Percentiles rank a stretch among this genome's conserved stretches.
These are phyloP conservation scores for Colletotrichum sidae DNA, from an alignment of 2,329 filamentous ascomycete species.

Conservation along the genomic window DNA sequence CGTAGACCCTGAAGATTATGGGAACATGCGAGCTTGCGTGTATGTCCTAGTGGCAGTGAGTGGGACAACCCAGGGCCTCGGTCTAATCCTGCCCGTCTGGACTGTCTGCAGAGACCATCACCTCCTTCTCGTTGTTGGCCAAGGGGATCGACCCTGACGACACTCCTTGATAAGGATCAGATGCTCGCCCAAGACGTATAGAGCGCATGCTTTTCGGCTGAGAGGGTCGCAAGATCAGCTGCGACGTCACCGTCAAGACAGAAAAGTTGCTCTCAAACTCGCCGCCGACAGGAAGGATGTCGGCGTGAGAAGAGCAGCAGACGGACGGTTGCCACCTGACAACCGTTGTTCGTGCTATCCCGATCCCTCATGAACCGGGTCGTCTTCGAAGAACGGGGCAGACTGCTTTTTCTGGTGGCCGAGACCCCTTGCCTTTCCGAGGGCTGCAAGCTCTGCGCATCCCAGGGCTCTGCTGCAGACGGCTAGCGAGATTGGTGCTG, in stretches of 20 bases:
- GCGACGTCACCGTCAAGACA: too few species aligned
- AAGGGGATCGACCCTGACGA: too few species aligned
- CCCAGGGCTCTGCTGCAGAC: background rate
- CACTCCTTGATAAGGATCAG: too few species aligned
- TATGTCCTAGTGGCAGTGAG: too few species aligned
- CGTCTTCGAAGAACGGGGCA: slow-evolving; percentile 9
- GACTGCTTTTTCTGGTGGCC: slow-evolving; percentile 16
- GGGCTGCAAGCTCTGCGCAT: background rate
- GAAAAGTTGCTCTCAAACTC: background rate
- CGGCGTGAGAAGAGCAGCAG: background rate
- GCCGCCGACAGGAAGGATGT: background rate
- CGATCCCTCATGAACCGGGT: background rate
- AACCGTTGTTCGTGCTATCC: background rate
- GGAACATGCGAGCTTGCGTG: background rate
- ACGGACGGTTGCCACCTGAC: background rate
- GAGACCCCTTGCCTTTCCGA: background rate
- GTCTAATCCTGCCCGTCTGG: too few species aligned
- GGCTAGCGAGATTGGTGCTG: background rate
- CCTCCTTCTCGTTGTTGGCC: too few species aligned
- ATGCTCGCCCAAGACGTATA: too few species aligned
- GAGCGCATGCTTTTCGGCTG: too few species aligned
- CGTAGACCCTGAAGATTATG: slow-evolving; percentile 7
- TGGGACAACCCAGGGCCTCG: background rate
- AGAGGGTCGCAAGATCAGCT: too few species aligned
- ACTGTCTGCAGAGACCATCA: too few species aligned